Base-by-base conservation (phyloP, 345 rosid species). In the Eutrema heterophyllum region DNA sequence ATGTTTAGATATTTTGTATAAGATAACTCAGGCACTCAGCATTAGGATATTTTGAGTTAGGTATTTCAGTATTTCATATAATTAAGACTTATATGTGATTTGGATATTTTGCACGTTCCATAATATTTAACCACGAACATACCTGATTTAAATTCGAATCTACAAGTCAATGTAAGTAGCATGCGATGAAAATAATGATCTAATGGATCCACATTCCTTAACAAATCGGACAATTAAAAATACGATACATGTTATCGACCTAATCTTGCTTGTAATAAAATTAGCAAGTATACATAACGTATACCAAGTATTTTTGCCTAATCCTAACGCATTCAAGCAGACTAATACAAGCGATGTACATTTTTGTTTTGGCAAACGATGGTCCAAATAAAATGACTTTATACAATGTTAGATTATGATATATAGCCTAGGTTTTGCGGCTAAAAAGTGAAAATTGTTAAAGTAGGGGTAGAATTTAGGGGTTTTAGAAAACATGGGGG, bases 401-500 rank as follows among this genome's bases (percentile, higher is more conserved):
- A 45, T 45, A 15, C 40, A 65, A 71, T 32, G 53, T 18, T 60
- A 46, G 8, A 45, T 45, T 24, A 58, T 57, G 26, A 56, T 45
- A 36, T 38, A 63, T 15, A 5, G 4, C 9, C 32, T 66, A 58
- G 35, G 12, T 48, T 57, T 74, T 66, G 50, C 61, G 72, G 72
- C 67, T 16, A 57, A 48, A 70, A 74, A 45, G 66, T 56, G 33
- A 57, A 58, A 48, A 27, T 57, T 57, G 52, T 46, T 57, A 74
- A 57, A 66, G 59, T 36, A 49, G 60, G 67, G 60, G 67, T 66
- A 27, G 72, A 74, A 66, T 48, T 57, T 74, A 27, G 44, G 72
- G 67, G 18, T 57, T 66, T 48, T 12, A 67, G 54, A 40, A 74
- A 74, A 67, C 68, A 67, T 9, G 13, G 13, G 54, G 45, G 21